A percentile compares a stretch with the other conserved stretches of the same genome.
Evolutionary conservation across 768 basidiomycete genomes (phyloP).

Genomic region (Thelephora aurantiotincta): DNA sequence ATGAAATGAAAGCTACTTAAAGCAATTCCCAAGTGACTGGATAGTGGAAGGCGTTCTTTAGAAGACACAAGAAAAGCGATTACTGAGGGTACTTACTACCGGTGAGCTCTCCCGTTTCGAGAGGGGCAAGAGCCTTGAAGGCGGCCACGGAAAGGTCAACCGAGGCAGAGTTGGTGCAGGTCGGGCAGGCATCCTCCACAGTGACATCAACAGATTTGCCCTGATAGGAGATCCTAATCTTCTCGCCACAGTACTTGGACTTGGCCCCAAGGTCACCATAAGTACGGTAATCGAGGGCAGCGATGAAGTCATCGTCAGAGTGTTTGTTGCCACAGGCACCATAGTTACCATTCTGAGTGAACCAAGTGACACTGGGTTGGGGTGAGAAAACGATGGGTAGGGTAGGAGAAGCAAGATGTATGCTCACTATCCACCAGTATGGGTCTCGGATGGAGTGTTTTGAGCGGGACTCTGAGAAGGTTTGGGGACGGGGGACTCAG

Average conservation of each 20-base stretch:
- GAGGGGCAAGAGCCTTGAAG: conserved; percentile 42
- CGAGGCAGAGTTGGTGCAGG: conserved; percentile 49
- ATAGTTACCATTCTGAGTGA: conserved; percentile 37
- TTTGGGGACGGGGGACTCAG: background rate
- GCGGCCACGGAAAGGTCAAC: conserved; percentile 64
- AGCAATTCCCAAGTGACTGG: conserved; percentile 18
- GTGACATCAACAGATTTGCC: conserved; percentile 45
- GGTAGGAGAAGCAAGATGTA: background rate
- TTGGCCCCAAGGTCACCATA: conserved; percentile 32
- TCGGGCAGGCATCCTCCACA: conserved; percentile 58
- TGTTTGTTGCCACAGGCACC: conserved; percentile 66
- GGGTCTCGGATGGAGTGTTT: background rate
- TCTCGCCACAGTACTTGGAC: conserved; percentile 52
- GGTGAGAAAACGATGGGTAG: background rate
- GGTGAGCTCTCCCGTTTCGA: background rate
- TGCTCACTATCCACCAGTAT: conserved; percentile 25
- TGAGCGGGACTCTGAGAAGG: background rate
- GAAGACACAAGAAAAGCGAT: too few relatives aligned
- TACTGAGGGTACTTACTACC: too few relatives aligned
- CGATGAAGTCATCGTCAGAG: conserved; percentile 43
- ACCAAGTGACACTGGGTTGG: conserved; percentile 26
- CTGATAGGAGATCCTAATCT: conserved; percentile 50
- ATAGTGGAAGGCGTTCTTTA: background rate
- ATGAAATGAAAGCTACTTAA: background rate
- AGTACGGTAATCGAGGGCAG: conserved; percentile 22